Base-by-base conservation (phyloP, 106 monocot genomes). In the Dioscorea dumetorum region DNA sequence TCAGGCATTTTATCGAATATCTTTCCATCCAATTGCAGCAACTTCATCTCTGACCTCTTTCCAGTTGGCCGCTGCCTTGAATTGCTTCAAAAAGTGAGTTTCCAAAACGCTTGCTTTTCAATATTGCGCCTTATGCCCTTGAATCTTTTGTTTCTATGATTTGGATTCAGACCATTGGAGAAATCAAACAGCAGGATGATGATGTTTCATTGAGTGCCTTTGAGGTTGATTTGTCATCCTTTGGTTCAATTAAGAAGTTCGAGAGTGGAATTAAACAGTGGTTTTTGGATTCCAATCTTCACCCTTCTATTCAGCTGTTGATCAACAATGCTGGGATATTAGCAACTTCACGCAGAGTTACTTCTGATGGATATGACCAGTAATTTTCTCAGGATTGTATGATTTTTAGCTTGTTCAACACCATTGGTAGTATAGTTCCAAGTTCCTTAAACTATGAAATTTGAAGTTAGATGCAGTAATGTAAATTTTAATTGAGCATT, bases 241-340 rank as follows among this genome's bases (percentile, higher is more conserved):
- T 79, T 76, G 54, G 63, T 23, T 91, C 91, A 32, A 79, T 97
- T 70, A 69, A 85, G 66, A 76, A 89, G 62, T 92, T 97, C 78
- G 84, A 72, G 78, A 75, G 28, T 74, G 76, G 81, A 11, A 34
- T 97, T 70, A 75, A 86, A n/a, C 77, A 84, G 50, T 88, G 91
- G 86, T 77, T 97, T 61, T 28, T 51, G 23, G 85, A 86, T 57
- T 82, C 75, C 11, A 63, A 73, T 69, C 52, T 82, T 49, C 82
- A 91, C 63, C 83, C 73, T 62, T 89, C 95, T 3, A 52, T 97
- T 58, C 95, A 97, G 75, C 83, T 97, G 14, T 72, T 92, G 58
- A 76, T 97, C 74, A 97, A 97, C 69, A 97, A 97, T 84, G 91
- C 95, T 74, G 95, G 88, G 59, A 89, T 87, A 21, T 82, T 97